Evolutionary conservation across 768 basidiomycete species (phyloP), one percentile per base, ranked within the genome.

Genomic region (Tylopilus sp.): DNA sequence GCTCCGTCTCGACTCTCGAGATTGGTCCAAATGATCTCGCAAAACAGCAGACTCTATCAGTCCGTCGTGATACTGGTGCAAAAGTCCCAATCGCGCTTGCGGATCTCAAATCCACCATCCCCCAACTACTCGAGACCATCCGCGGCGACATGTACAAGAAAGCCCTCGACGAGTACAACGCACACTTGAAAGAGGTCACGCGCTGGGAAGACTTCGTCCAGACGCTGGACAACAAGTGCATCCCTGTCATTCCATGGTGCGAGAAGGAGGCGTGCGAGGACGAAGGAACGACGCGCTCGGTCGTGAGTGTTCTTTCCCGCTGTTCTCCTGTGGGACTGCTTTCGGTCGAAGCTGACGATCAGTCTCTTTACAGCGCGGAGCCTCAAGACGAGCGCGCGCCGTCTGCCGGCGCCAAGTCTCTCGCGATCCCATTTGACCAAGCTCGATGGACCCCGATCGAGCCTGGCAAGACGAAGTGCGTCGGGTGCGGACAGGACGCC

Each of bases 391-490:
- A 93, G 67, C 89, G 92, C 29, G 96, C 95, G 17, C 97, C 97
- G 0, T 95, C 93, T 16, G 94, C 97, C 13, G 97, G 97, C 46
- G 97, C 97, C 54, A 99, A 99, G 71, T 92, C 92, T 0, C 85
- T 99, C 4, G 89, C 87, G 62, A 98, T 98, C 74, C 97, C 97
- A 6, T 95, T 95, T 69, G 90, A 98, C 63, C 97, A 98, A 72
- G 78, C 75, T 4, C 82, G 80, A 33, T 98, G 87, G 84, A 77
- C 84, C 7, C 74, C 82, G 29, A 90, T 96, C 69, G 85, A 87
- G 62, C 80, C 78, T 43, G 90, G 92, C 50, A 82, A 89, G 74
- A 95, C 90, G 28, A 92, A 88, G 66, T 99, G 97, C 71, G 81
- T 90, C 49, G 90, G 82, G 13, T 99, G 97, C 69, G 89, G 87